These are phyloP conservation scores for Cladorrhinum sp. DNA, from an alignment of 2,329 filamentous ascomycete species.

Conservation along the genomic window DNA sequence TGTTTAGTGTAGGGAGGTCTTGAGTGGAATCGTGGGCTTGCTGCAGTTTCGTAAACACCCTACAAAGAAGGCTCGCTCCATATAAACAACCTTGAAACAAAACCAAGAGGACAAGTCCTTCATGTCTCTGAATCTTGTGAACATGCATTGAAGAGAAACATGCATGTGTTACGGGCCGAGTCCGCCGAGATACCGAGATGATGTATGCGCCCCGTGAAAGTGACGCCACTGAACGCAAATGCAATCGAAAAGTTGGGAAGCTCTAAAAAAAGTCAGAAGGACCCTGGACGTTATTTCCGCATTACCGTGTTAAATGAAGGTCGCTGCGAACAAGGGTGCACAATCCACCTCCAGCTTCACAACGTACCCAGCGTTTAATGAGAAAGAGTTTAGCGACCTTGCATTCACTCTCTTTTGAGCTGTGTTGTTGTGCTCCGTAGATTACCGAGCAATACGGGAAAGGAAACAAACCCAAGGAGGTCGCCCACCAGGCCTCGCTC, in stretches of 20 bases:
- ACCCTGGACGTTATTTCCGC: constrained; percentile 4
- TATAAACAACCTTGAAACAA: background rate
- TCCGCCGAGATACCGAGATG: constrained; percentile 8
- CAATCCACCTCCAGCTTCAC: constrained; percentile 11
- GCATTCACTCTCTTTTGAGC: background rate
- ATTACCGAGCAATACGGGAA: background rate
- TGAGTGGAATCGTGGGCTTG: background rate
- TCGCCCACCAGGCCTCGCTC: constrained; percentile 15
- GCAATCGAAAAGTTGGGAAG: background rate
- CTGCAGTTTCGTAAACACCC: background rate
- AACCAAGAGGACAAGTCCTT: background rate
- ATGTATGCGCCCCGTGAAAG: background rate
- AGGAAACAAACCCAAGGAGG: constrained; percentile 4
- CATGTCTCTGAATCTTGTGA: background rate
- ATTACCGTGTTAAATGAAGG: constrained; percentile 15
- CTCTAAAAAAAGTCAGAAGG: background rate
- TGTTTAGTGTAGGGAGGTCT: background rate
- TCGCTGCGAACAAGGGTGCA: constrained; percentile 13
- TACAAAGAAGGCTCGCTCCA: background rate
- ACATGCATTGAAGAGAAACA: background rate
- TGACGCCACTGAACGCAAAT: background rate
- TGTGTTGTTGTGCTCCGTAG: background rate
- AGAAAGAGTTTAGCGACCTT: constrained; percentile 13
- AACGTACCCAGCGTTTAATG: constrained; percentile 14
- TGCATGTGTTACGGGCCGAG: constrained; percentile 5